Base-by-base conservation (phyloP, 2,329 filamentous ascomycete genomes). In the Alternaria infectoria region DNA sequence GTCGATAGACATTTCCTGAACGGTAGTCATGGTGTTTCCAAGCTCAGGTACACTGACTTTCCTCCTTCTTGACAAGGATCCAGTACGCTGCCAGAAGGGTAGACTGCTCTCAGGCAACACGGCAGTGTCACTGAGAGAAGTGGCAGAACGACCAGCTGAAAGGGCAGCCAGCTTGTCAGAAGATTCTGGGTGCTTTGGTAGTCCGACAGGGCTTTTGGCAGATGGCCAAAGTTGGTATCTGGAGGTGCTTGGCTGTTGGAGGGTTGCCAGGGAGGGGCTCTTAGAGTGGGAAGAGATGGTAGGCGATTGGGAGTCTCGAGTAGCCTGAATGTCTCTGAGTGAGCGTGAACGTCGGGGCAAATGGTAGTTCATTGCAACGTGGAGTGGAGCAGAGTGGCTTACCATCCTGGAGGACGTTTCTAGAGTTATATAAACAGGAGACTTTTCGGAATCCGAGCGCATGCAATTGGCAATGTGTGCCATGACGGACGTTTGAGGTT, bases 381-480 rank as follows among this genome's bases (percentile, higher is more conserved):
- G 56, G 61, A 59, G 67, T 49, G 65, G 64, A 59, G 61, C 56
- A 19, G 45, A 40, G 32, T 10, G 59, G 77, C 76, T 76, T 76
- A 79, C 77, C 52, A 59, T 69, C 30, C 63, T 74, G 65, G 68
- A 68, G 72, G 77, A 75, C 62, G 77, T 75, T 77, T 78, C 77
- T 58, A 72, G 67, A 51, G 69, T 68, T 79, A 80, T 80, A 79
- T 79, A 80, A 77, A 78, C 70, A 63, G 71, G 70, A 55, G 72
- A 69, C 61, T 69, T 75, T 59, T 74, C 70, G 69, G 72, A 70
- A 56, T 72, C 72, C 46, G 68, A 74, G 57, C 79, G 77, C 68
- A 81, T 79, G 77, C 79, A 81, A 76, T 79, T 80, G 74, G 80
- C 78, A 70, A 81, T 81, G 75, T 81, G 79, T 79, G 78, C 77